Evolutionary conservation across 192 early-diverging fungal species (phyloP).

Genomic region (Oehlia diaphana): DNA sequence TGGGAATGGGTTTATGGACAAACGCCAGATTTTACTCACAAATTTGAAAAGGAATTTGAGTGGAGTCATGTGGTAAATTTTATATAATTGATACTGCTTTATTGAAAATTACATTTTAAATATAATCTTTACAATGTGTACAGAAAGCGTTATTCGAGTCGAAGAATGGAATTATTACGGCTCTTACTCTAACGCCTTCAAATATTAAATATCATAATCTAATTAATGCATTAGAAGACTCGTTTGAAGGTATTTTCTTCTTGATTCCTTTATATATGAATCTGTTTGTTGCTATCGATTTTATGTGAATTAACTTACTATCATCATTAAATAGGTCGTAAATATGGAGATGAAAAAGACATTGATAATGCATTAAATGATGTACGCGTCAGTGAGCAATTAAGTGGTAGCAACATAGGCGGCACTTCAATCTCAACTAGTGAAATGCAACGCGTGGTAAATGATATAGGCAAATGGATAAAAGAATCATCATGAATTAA

Average conservation of each 20-base stretch:
- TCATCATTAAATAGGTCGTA: background rate
- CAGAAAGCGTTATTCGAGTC: conserved; percentile 26
- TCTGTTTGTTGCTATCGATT: background rate
- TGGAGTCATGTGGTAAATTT: conserved; percentile 58
- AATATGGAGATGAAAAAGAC: background rate
- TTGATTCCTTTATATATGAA: background rate
- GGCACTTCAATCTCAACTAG: background rate
- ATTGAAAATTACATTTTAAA: background rate
- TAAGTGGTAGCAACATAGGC: background rate
- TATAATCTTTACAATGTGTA: background rate
- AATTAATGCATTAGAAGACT: conserved; percentile 2
- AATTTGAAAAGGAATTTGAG: conserved; percentile 46
- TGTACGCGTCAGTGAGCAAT: background rate
- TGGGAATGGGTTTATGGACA: conserved; percentile 93
- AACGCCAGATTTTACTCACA: conserved; percentile 84
- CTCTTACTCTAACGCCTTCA: background rate
- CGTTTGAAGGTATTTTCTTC: conserved; percentile 15
- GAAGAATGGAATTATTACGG: conserved; percentile 12
- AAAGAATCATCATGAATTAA: background rate
- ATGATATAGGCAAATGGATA: conserved; percentile 1
- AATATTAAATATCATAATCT: background rate
- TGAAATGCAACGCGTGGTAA: background rate
- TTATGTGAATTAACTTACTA: background rate
- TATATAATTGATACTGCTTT: background rate
- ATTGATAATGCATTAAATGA: background rate